Conservation (phyloP, 768 basidiomycete species). For the Leccinum sublutescens region DNA sequence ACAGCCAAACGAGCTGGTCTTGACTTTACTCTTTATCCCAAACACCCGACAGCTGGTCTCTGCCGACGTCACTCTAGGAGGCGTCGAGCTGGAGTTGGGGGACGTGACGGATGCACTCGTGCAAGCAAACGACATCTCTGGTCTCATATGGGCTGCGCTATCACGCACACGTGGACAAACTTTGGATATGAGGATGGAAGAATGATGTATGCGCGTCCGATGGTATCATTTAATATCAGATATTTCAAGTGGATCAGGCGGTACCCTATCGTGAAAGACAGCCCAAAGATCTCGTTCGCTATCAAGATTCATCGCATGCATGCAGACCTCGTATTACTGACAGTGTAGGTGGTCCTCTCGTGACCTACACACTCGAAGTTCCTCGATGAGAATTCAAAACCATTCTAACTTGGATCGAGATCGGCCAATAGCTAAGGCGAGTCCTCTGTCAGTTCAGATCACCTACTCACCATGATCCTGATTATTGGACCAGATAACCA, state of each 20-base stretch:
- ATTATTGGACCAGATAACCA: too few relatives aligned
- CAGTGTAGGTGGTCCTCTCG: not conserved
- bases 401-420: not conserved
- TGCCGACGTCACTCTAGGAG: slow-evolving; percentile 55
- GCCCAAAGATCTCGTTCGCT: not conserved
- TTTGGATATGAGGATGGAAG: not conserved
- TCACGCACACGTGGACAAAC: slow-evolving; percentile 37
- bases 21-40: slow-evolving; percentile 66
- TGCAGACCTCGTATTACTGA: not conserved
- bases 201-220: not conserved
- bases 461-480: not conserved
- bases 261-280: too few relatives aligned
- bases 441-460: not conserved
- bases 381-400: not conserved
- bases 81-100: slow-evolving; percentile 50
- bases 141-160: slow-evolving; percentile 60
- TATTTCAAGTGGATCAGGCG: not conserved
- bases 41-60: slow-evolving; percentile 65
- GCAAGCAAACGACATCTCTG: slow-evolving; percentile 62
- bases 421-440: not conserved
- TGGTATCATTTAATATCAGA: not conserved
- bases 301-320: not conserved
- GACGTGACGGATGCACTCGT: slow-evolving; percentile 64
- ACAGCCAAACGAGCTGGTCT: slow-evolving; percentile 38
- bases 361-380: not conserved